Base-by-base conservation (phyloP, 495 filamentous ascomycete species). In the Aspergillus wentii region DNA sequence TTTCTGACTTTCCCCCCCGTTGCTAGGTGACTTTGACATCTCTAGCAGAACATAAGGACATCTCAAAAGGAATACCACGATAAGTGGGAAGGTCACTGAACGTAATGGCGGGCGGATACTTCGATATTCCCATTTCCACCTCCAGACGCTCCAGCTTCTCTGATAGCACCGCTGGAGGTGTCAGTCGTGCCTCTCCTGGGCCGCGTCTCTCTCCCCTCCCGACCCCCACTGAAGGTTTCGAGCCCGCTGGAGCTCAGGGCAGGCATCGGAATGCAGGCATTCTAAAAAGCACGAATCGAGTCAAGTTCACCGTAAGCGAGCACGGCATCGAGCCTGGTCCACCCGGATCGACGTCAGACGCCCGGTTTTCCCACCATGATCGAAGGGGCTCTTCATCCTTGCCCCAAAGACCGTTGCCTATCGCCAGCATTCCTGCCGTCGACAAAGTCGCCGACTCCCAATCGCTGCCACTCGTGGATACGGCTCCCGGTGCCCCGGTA, bases 101-200 rank as follows among this genome's bases (percentile, higher is more conserved):
- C n/a, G n/a, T 22, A 49, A 69, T 69, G 66, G 66, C 51, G 39
- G 58, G 63, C 37, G 58, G 62, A 27, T 66, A 64, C 53, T 61
- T 66, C 48, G 54, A 68, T 44, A 49, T 64, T 30, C 59, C 59
- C 22, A 51, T 53, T 16, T 32, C 39, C 20, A 46, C 55, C 26
- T 64, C 57, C 27, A 40, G 55, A 35, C 59, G 40, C 22, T 49
- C 52, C n/a, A 57, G 49, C 46, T 38, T 53, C 42, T 50, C 59
- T 38, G 54, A 66, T 57, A 39, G 38, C 31, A n/a, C n/a, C n/a
- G 41, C 48, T 35, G 44, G 37, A 49, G 39, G 41, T 42, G 33
- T 38, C 20, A 35, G 34, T 45, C 50, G 54, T 54, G 40, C 50
- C 38, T 49, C 48, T 36, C 28, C 51, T 46, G 45, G 50, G 44